Evolutionary conservation across 2,329 filamentous ascomycete genomes (phyloP).

Genomic region (Tolypocladium tropicale): DNA sequence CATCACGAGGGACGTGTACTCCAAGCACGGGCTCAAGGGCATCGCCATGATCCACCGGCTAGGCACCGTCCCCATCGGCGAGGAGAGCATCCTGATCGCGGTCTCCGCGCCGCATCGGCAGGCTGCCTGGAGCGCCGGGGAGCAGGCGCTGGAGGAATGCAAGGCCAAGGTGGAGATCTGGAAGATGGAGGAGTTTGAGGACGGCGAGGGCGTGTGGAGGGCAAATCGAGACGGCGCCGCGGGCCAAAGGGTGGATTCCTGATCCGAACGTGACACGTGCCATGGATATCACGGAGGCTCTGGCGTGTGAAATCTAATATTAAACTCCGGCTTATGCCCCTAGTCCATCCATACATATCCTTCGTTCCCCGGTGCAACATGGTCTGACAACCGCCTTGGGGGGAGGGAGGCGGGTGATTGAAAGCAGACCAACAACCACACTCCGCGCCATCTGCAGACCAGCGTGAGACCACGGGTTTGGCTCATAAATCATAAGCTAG

Average conservation of each 20-base stretch:
- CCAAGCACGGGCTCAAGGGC: conserved; percentile 55
- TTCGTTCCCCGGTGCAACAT: background rate
- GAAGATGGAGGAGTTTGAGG: conserved; percentile 84
- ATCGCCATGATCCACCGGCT: conserved; percentile 78
- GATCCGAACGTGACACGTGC: background rate
- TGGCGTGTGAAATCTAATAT: background rate
- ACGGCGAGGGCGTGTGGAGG: conserved; percentile 72
- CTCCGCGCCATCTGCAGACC: too few species aligned
- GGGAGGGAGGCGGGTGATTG: too few species aligned
- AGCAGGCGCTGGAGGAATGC: conserved; percentile 79
- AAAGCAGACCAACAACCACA: too few species aligned
- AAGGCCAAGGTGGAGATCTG: conserved; percentile 89
- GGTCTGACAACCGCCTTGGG: background rate
- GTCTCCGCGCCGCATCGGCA: conserved; percentile 75
- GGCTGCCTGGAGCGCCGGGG: conserved; percentile 78
- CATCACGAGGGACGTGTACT: conserved; percentile 48
- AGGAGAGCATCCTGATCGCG: conserved; percentile 86
- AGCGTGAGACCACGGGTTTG: too few species aligned
- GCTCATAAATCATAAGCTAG: too few species aligned
- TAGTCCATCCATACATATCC: too few species aligned
- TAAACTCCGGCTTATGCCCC: background rate
- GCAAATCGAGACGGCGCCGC: conserved; percentile 68
- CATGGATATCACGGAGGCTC: background rate
- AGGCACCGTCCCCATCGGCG: conserved; percentile 76
- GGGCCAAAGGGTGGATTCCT: conserved; percentile 35